These are phyloP conservation scores for Acanthamoeba castellanii DNA, from an alignment of 208 protist genomes.

Conservation along the genomic window DNA sequence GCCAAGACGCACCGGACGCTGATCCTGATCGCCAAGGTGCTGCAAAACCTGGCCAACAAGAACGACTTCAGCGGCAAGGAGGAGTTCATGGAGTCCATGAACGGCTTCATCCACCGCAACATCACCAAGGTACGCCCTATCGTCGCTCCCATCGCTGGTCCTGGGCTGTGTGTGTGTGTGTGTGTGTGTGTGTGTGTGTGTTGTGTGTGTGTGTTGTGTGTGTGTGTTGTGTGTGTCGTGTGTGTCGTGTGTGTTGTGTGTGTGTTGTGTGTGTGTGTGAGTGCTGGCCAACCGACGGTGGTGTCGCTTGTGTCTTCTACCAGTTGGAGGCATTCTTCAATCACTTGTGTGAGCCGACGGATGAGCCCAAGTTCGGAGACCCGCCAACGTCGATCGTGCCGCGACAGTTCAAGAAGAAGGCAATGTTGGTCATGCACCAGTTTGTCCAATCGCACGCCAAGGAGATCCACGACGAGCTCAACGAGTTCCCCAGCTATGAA, in stretches of 20 bases:
- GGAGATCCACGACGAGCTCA: slow-evolving; percentile 13
- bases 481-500: neutral
- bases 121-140: neutral
- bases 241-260: too few relatives aligned
- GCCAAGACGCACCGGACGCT: slow-evolving; percentile 53
- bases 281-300: neutral
- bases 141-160: neutral
- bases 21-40: slow-evolving; percentile 84
- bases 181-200: too few relatives aligned
- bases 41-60: slow-evolving; percentile 85
- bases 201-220: too few relatives aligned
- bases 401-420: slow-evolving; percentile 26
- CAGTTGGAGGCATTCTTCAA: slow-evolving; percentile 32
- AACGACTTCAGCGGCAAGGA: slow-evolving; percentile 81
- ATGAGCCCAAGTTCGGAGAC: slow-evolving; percentile 20
- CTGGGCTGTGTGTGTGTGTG: too few relatives aligned
- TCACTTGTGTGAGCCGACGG: neutral
- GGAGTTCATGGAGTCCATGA: slow-evolving; percentile 79
- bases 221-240: too few relatives aligned
- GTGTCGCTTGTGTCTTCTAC: neutral
- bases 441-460: slow-evolving; percentile 24
- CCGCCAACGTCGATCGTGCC: slow-evolving; percentile 44
- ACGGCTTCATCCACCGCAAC: slow-evolving; percentile 63
- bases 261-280: neutral
- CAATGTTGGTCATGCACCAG: neutral